Evolutionary conservation across 139 green algal species (phyloP).

Genomic region (Haematococcus sp.): DNA sequence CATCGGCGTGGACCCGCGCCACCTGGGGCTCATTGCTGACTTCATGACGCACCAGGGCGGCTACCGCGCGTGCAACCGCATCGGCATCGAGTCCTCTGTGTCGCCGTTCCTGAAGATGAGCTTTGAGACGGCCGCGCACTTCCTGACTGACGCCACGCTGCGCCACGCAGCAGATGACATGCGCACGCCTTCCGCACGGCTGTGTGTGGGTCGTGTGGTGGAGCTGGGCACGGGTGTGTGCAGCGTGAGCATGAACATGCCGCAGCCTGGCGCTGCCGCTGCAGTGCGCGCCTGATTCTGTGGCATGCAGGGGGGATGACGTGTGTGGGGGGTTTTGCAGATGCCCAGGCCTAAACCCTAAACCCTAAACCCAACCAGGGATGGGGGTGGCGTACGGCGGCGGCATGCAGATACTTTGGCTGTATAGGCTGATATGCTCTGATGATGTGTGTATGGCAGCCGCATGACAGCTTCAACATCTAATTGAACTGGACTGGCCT

Average conservation of each 20-base stretch:
- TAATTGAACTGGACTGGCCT: no score
- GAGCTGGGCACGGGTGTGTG: conserved; percentile 66
- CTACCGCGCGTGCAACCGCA: conserved; percentile 86
- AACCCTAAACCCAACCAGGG: no score
- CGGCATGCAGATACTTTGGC: no score
- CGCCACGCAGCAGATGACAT: conserved; percentile 69
- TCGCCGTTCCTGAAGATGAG: conserved; percentile 95
- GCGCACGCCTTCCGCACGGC: conserved; percentile 64
- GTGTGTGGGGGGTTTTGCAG: no score
- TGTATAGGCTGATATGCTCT: no score
- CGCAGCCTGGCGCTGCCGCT: no score
- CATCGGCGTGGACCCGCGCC: conserved; percentile 92
- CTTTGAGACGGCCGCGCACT: conserved; percentile 96
- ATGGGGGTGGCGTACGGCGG: no score
- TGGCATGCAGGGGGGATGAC: no score
- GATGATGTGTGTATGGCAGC: no score
- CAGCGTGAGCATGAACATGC: conserved; percentile 22
- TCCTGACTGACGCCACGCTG: conserved; percentile 89
- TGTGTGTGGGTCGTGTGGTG: conserved; percentile 74
- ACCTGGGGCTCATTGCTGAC: conserved; percentile 93
- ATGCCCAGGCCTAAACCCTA: no score
- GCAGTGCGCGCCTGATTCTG: no score
- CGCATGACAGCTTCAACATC: no score
- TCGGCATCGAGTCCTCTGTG: conserved; percentile 85
- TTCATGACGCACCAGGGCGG: conserved; percentile 91